A percentile compares a stretch with the other conserved stretches of the same genome.
phyloP scores from a whole-genome alignment of 2,329 filamentous ascomycete species.

The Cryphonectria parasitica region DNA sequence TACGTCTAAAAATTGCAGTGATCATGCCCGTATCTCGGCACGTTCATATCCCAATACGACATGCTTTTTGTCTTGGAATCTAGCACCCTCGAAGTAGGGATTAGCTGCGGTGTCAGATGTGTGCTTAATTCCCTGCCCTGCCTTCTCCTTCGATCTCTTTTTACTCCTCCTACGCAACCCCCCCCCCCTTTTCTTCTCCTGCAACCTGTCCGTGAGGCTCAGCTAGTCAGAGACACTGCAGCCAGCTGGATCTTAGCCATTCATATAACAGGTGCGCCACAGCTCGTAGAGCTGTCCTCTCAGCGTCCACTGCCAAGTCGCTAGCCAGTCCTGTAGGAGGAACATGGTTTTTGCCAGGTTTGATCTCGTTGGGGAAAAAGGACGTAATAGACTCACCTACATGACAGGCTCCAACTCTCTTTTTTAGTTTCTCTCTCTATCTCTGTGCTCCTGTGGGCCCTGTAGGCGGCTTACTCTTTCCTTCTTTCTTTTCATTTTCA shows the following conservation, averaged over 20 bases:
- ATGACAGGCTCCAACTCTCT: neutral
- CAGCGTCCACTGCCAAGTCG: conserved; percentile 27
- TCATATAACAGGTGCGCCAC: conserved; percentile 27
- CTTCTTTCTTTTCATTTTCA: neutral
- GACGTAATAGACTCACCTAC: conserved; percentile 3
- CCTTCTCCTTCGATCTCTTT: neutral
- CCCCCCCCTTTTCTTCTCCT: neutral
- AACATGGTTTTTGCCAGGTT: neutral
- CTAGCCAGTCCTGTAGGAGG: conserved; percentile 15
- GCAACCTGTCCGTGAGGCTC: conserved; percentile 12
- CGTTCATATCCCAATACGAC: neutral
- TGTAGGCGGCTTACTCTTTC: neutral
- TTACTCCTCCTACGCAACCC: neutral
- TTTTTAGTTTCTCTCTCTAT: neutral
- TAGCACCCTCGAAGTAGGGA: neutral
- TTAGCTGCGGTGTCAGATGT: neutral
- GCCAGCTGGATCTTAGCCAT: conserved; percentile 15
- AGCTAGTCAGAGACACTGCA: conserved; percentile 12
- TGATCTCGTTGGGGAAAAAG: neutral
- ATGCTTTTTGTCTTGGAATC: neutral
- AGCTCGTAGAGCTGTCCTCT: conserved; percentile 31
- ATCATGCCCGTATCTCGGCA: neutral
- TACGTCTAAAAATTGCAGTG: neutral
- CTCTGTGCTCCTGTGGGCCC: neutral
- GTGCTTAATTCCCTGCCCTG: neutral